A percentile compares a stretch with the other conserved stretches of the same genome.
phyloP scores from a whole-genome alignment of 441 rosid species.

The Bruguiera hainesii region DNA sequence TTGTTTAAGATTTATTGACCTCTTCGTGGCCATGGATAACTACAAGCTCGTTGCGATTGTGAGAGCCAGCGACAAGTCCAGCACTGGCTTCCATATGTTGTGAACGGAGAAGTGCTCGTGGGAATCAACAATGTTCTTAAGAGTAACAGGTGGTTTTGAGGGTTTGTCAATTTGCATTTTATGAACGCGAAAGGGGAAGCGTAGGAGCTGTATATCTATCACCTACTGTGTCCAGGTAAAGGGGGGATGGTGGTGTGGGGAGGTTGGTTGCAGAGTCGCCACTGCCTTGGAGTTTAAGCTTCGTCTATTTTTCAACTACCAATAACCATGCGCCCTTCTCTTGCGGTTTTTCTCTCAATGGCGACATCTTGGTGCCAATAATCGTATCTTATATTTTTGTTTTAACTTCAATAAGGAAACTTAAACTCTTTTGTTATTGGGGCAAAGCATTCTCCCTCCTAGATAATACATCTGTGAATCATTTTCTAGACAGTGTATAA shows the following conservation, averaged over 20 bases:
- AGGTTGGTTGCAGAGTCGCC: conserved; percentile 84
- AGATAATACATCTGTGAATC: too few relatives aligned
- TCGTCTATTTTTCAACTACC: conserved; percentile 42
- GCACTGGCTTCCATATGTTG: conserved; percentile 91
- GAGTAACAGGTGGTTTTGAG: conserved; percentile 13
- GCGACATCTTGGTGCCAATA: too few relatives aligned
- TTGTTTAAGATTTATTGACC: conserved; percentile 31
- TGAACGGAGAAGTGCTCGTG: conserved; percentile 8
- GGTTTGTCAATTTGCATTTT: conserved; percentile 23
- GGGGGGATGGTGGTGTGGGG: conserved; percentile 14
- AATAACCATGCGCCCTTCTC: background rate
- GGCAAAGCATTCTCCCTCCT: too few relatives aligned
- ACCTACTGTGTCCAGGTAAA: conserved; percentile 45
- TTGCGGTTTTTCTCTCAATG: background rate
- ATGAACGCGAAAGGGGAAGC: conserved; percentile 30
- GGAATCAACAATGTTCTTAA: background rate
- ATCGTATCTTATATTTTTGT: too few relatives aligned
- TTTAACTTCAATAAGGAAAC: too few relatives aligned
- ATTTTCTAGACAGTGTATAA: too few relatives aligned
- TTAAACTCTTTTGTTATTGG: too few relatives aligned
- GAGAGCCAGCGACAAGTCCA: conserved; percentile 97
- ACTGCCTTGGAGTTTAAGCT: conserved; percentile 94
- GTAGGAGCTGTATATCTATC: conserved; percentile 14
- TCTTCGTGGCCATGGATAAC: conserved; percentile 98
- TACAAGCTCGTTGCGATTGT: conserved; percentile 96